Base-by-base conservation (phyloP, 208 protist species). In the Acanthamoeba royreba region DNA sequence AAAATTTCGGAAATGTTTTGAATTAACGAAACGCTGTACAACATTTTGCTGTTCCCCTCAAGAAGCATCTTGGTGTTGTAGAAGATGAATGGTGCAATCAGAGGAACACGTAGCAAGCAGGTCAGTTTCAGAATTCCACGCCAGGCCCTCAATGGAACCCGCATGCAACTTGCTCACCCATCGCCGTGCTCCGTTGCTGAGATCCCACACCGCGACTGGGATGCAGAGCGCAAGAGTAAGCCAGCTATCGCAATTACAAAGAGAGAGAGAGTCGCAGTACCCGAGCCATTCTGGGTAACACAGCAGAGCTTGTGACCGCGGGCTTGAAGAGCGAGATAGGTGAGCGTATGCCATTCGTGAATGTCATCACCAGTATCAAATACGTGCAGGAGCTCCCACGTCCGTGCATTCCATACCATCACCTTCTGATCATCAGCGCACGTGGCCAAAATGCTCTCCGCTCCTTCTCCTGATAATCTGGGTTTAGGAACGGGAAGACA, bases 271-370 rank as follows among this genome's bases (percentile, higher is more conserved):
- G 38, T n/a, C n/a, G n/a, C 1, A 69, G 58, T 79, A 79, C 66
- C 33, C n/a, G 42, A 7, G 46, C 79, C 79, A 46, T 87, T 87
- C 33, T 87, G 79, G 28, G 79, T 87, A 5, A 52, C 47, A 31
- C 43, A 87, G n/a, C 46, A 52, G 25, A 87, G 47, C 79, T 58
- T 87, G 77, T 58, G 11, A 46, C 79, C 79, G 42, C 79, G 28
- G 9, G 47, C 28, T 49, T 88, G 47, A 31, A 88, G 81, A 13
- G 81, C 81, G 15, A 9, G 28, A 31, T 88, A 88, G 47, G 81
- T 88, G 25, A 88, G 47, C n/a, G 81, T 88, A 38, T 88, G 81
- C 81, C 81, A 88, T 19, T 88, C 81, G 81, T 53, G 45, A 25
- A 66, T 88, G 31, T 55, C 47, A 1, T 58, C 45, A 9, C 79